A percentile compares a stretch with the other conserved stretches of the same genome.
Conservation (phyloP, 78 protist genomes). For the Dictyostelium intermedium region DNA sequence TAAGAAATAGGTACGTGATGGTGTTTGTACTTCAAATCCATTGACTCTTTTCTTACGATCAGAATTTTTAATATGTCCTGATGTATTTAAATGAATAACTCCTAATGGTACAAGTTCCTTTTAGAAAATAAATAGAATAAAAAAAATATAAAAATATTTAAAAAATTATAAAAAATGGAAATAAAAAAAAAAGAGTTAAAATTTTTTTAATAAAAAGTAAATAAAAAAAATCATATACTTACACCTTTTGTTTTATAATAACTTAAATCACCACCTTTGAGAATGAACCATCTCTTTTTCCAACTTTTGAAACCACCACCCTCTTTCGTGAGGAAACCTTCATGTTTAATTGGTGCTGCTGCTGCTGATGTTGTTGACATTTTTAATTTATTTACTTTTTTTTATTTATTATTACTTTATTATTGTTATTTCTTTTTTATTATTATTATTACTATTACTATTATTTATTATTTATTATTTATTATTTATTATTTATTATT, state of each 20-base stretch:
- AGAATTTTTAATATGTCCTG: slow-evolving; percentile 64
- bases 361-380: slow-evolving; percentile 29
- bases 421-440: no score
- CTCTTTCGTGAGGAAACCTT: slow-evolving; percentile 84
- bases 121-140: not conserved
- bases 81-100: slow-evolving; percentile 66
- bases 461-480: not conserved
- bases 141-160: not conserved
- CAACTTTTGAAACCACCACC: slow-evolving; percentile 87
- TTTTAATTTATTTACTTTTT: not conserved
- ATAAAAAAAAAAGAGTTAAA: not conserved
- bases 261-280: slow-evolving; percentile 66
- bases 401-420: not conserved
- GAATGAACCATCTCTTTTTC: slow-evolving; percentile 83
- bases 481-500: not conserved
- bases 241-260: slow-evolving; percentile 82
- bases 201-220: not conserved
- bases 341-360: slow-evolving; percentile 66
- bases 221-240: no score
- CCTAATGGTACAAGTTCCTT: slow-evolving; percentile 64
- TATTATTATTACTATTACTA: no score
- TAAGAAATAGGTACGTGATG: slow-evolving; percentile 73
- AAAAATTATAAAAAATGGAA: not conserved
- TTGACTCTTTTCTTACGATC: slow-evolving; percentile 51
- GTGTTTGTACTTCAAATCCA: slow-evolving; percentile 82